Evolutionary conservation across 371 early-diverging fungal genomes (phyloP).

Genomic region (Phascolomyces articulosus): DNA sequence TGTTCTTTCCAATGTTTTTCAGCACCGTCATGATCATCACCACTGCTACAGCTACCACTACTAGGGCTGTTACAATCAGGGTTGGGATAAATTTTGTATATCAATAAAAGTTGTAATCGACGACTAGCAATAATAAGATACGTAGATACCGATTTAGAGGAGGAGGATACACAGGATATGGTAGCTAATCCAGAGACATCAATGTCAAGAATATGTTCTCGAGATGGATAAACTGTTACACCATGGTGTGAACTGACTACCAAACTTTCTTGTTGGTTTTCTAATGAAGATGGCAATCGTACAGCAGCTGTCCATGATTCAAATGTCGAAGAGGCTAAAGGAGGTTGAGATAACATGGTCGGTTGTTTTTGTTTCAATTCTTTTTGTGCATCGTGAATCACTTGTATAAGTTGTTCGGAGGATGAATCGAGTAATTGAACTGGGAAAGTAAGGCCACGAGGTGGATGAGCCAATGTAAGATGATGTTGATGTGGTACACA

Average conservation of each 20-base stretch:
- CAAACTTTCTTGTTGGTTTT: background rate
- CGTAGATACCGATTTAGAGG: background rate
- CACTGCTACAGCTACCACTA: no score
- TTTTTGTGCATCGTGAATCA: background rate
- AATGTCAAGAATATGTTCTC: background rate
- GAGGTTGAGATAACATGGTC: background rate
- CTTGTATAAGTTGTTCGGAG: background rate
- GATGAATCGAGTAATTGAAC: background rate
- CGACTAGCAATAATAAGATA: background rate
- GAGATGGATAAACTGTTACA: background rate
- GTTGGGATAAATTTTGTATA: background rate
- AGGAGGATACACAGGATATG: no score
- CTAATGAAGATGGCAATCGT: background rate
- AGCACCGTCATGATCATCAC: background rate
- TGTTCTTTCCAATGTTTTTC: background rate
- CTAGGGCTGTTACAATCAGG: no score
- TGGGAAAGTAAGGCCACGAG: background rate
- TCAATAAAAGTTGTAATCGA: background rate
- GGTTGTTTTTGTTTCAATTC: background rate
- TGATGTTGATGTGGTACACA: background rate
- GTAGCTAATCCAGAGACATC: background rate
- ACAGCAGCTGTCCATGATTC: background rate
- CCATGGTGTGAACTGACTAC: background rate
- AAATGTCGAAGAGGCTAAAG: background rate
- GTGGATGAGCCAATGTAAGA: background rate